phyloP scores from a whole-genome alignment of 148 eudicot species.

The Arctostaphylos glauca region DNA sequence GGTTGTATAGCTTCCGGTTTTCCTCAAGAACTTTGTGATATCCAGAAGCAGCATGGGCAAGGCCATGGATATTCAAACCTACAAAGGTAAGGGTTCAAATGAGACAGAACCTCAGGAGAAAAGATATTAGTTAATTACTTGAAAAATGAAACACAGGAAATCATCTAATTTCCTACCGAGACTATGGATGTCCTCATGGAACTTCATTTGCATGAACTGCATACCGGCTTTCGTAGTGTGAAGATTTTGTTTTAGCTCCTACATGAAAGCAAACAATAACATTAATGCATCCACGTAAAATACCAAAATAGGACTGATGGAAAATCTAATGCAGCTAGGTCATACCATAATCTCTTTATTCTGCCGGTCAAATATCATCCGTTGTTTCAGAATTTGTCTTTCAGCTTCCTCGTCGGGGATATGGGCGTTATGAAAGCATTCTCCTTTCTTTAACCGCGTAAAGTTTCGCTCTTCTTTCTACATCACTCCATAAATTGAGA shows the following conservation, averaged over 20 bases:
- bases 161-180: slow-evolving; percentile 50
- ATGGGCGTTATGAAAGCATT: slow-evolving; percentile 24
- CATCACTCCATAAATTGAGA: slow-evolving; percentile 10
- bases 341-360: slow-evolving; percentile 71
- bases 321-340: slow-evolving; percentile 1
- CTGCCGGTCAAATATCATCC: slow-evolving; percentile 63
- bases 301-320: background rate
- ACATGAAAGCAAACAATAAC: slow-evolving; percentile 11
- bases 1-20: slow-evolving; percentile 90
- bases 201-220: slow-evolving; percentile 88
- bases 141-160: background rate
- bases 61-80: slow-evolving; percentile 80
- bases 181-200: slow-evolving; percentile 76
- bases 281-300: background rate
- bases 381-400: slow-evolving; percentile 50
- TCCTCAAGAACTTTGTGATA: slow-evolving; percentile 95
- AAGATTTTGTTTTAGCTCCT: slow-evolving; percentile 79
- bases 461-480: slow-evolving; percentile 46
- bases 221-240: slow-evolving; percentile 82
- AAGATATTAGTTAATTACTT: background rate
- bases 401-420: slow-evolving; percentile 47
- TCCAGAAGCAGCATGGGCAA: slow-evolving; percentile 95
- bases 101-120: background rate
- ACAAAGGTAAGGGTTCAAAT: slow-evolving; percentile 5
- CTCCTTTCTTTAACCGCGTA: slow-evolving; percentile 35